Conservation (phyloP, 331 rosid species). For the Malus hybrid region DNA sequence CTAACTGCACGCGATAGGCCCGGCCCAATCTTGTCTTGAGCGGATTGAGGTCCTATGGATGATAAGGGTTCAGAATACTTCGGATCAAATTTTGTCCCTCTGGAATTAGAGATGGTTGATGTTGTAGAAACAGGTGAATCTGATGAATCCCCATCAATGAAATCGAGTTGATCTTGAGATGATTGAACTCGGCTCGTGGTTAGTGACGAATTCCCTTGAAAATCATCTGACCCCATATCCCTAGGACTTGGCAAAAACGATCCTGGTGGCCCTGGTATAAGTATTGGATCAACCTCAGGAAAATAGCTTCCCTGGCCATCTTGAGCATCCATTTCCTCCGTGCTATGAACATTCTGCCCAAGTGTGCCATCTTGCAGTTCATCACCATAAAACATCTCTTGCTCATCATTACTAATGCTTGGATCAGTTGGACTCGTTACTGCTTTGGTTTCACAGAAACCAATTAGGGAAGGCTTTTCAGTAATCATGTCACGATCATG, state of each 20-base stretch:
- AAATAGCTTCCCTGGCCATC: slow-evolving; percentile 25
- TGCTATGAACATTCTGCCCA: slow-evolving; percentile 20
- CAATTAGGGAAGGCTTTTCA: slow-evolving; percentile 14
- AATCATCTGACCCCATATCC: slow-evolving; percentile 47
- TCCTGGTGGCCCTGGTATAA: slow-evolving; percentile 67
- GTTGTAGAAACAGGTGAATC: slow-evolving; percentile 50
- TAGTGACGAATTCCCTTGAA: slow-evolving; percentile 51
- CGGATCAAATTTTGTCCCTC: slow-evolving; percentile 22
- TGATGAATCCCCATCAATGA: slow-evolving; percentile 43
- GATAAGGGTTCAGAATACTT: slow-evolving; percentile 19
- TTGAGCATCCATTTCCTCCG: slow-evolving; percentile 28
- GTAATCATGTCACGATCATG: slow-evolving; percentile 13
- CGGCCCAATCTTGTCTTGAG: slow-evolving; percentile 18
- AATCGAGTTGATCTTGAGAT: slow-evolving; percentile 43
- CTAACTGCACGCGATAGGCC: slow-evolving; percentile 21
- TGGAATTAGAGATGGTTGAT: slow-evolving; percentile 40
- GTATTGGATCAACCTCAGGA: slow-evolving; percentile 44
- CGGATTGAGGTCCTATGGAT: slow-evolving; percentile 18
- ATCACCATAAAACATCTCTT: slow-evolving; percentile 28
- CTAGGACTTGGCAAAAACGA: slow-evolving; percentile 60
- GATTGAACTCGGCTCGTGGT: slow-evolving; percentile 48
- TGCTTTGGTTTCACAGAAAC: slow-evolving; percentile 16
- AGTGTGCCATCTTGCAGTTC: slow-evolving; percentile 29
- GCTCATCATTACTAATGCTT: slow-evolving; percentile 10
- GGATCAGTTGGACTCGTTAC: slow-evolving; percentile 18